A percentile compares a stretch with the other conserved stretches of the same genome.
phyloP scores from a whole-genome alignment of 495 filamentous ascomycete species.

The Parachaetomium inaequale region DNA sequence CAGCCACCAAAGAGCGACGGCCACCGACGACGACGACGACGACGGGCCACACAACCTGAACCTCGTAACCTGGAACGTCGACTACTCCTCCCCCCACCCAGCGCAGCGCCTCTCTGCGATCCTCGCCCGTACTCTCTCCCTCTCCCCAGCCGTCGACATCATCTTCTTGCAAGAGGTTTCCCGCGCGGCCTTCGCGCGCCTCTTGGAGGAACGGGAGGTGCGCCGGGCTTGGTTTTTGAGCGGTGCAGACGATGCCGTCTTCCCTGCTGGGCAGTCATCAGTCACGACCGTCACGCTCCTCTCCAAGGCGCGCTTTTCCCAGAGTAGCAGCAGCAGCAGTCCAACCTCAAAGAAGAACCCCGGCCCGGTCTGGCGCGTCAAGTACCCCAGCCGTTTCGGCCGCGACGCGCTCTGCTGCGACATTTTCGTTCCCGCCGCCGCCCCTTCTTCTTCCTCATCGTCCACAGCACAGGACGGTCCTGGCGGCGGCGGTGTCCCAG shows the following conservation, averaged over 20 bases:
- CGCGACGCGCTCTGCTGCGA: slow-evolving; percentile 7
- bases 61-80: slow-evolving; percentile 10
- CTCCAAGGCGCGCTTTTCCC: slow-evolving; percentile 4
- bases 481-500: too few relatives aligned
- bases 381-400: background rate
- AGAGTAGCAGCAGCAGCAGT: too few relatives aligned
- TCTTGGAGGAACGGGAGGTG: background rate
- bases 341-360: too few relatives aligned
- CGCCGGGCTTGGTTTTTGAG: slow-evolving; percentile 1
- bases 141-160: background rate
- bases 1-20: too few relatives aligned
- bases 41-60: background rate
- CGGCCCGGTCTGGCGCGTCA: slow-evolving; percentile 1
- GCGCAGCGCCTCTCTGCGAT: background rate
- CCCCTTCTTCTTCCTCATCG: too few relatives aligned
- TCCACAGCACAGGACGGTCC: background rate
- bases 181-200: background rate
- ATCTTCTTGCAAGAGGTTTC: slow-evolving; percentile 4
- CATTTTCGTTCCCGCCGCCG: background rate
- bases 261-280: background rate
- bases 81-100: background rate
- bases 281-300: slow-evolving; percentile 4
- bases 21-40: too few relatives aligned
- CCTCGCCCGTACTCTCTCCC: background rate
- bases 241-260: background rate